phyloP scores from a whole-genome alignment of 768 basidiomycete genomes.

The Hericium coralloides region DNA sequence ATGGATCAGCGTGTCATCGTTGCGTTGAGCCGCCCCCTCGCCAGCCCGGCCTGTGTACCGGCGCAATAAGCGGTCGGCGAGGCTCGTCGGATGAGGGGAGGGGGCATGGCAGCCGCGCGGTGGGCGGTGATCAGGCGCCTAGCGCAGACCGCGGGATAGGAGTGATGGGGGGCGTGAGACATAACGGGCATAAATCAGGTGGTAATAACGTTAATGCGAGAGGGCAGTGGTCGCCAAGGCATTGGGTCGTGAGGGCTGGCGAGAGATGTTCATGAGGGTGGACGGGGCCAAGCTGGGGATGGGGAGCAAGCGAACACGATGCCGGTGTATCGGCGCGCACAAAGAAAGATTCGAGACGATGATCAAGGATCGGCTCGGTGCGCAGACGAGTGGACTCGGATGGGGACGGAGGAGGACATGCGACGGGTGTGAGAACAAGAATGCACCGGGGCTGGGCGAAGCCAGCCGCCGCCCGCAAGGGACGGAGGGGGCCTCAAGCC shows the following conservation, averaged over 20 bases:
- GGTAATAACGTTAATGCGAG: constrained; percentile 16
- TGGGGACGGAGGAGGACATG: constrained; percentile 25
- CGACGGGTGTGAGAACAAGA: constrained; percentile 18
- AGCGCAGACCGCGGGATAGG: constrained; percentile 1
- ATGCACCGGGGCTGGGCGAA: constrained; percentile 41
- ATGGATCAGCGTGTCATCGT: not conserved
- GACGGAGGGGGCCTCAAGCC: constrained; percentile 43
- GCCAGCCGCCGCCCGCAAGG: constrained; percentile 40
- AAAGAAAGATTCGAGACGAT: constrained; percentile 49
- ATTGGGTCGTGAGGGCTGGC: constrained; percentile 8
- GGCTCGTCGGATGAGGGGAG: constrained; percentile 3
- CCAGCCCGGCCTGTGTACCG: not conserved
- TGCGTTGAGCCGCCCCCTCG: not conserved
- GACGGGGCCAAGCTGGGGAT: constrained; percentile 16
- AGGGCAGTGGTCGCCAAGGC: constrained; percentile 10
- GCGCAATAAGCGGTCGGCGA: not conserved
- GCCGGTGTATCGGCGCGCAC: constrained; percentile 60
- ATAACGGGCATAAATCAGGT: constrained; percentile 16
- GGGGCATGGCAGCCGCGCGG: constrained; percentile 14
- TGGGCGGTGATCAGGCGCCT: constrained; percentile 39
- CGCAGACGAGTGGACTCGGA: constrained; percentile 42
- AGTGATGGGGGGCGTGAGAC: constrained; percentile 9
- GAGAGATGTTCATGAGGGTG: constrained; percentile 17
- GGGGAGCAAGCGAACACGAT: constrained; percentile 38
- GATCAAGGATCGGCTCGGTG: constrained; percentile 74